Evolutionary conservation across 225 moss, liverwort and hornwort species (phyloP).

Genomic region (Marchantia polymorpha): DNA sequence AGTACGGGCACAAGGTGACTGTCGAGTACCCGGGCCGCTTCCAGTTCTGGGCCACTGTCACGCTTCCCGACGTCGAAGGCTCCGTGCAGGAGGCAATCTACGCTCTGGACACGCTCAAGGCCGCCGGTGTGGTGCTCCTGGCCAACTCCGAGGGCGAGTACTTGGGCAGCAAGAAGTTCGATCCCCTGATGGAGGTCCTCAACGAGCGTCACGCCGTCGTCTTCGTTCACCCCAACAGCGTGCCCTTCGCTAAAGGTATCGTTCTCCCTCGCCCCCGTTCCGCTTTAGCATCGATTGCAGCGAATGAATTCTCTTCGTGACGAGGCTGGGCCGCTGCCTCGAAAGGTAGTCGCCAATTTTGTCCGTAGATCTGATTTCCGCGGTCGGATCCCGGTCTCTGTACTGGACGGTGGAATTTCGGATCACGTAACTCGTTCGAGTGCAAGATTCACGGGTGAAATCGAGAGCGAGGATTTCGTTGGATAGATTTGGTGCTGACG

Average conservation of each 20-base stretch:
- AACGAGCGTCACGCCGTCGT: constrained; percentile 20
- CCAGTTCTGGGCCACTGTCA: constrained; percentile 24
- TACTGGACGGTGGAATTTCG: too few species aligned
- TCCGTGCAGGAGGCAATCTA: constrained; percentile 25
- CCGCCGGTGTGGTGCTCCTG: constrained; percentile 22
- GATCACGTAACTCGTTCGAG: too few species aligned
- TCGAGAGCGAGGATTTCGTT: not conserved
- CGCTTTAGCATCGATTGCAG: too few species aligned
- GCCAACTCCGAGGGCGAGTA: constrained; percentile 25
- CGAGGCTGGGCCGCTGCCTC: too few species aligned
- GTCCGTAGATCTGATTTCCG: too few species aligned
- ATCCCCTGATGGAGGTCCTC: constrained; percentile 24
- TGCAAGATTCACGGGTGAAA: not conserved
- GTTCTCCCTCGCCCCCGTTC: too few species aligned
- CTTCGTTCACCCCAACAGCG: constrained; percentile 14
- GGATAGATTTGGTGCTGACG: not conserved
- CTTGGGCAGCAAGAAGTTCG: constrained; percentile 19
- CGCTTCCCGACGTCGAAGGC: constrained; percentile 36
- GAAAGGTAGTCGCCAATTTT: too few species aligned
- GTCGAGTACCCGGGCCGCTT: constrained; percentile 14
- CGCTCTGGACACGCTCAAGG: constrained; percentile 25
- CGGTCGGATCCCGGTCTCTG: too few species aligned
- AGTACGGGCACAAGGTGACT: constrained; percentile 19
- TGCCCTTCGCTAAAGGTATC: constrained; percentile 15
- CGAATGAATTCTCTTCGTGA: too few species aligned